Percentiles rank a stretch among this genome's conserved stretches.
phyloP scores from a whole-genome alignment of 2,329 filamentous ascomycete genomes.

The Alternaria consortialis region DNA sequence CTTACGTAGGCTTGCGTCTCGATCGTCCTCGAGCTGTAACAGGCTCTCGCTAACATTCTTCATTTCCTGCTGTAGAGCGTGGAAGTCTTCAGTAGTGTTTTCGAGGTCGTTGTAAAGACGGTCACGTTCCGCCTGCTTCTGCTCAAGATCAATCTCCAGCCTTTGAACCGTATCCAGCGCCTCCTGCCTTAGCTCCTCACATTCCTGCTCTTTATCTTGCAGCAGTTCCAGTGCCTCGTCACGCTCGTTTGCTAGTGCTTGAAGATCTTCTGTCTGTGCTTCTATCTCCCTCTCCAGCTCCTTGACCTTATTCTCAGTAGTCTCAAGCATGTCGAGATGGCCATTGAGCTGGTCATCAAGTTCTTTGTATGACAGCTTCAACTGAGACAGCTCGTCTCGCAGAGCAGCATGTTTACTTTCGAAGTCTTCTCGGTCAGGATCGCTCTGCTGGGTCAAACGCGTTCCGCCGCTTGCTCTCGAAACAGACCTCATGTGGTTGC shows the following conservation, averaged over 20 bases:
- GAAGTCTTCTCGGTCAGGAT: constrained; percentile 76
- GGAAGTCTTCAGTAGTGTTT: constrained; percentile 84
- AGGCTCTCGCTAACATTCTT: constrained; percentile 87
- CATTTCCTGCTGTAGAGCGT: constrained; percentile 93
- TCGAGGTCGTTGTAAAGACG: constrained; percentile 75
- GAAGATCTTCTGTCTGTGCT: constrained; percentile 79
- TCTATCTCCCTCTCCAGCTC: constrained; percentile 84
- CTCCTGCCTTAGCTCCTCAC: constrained; percentile 63
- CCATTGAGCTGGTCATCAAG: constrained; percentile 83
- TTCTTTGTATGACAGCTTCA: constrained; percentile 90
- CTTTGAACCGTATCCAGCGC: constrained; percentile 67
- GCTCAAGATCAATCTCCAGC: constrained; percentile 72
- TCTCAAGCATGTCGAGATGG: constrained; percentile 81
- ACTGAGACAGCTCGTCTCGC: constrained; percentile 84
- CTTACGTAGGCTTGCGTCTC: constrained; percentile 77
- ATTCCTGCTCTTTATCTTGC: constrained; percentile 66
- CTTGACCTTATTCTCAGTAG: constrained; percentile 64
- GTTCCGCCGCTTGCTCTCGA: constrained; percentile 71
- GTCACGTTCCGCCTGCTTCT: constrained; percentile 74
- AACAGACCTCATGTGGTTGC: constrained; percentile 76
- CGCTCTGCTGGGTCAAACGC: constrained; percentile 70
- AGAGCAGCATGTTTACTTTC: constrained; percentile 85
- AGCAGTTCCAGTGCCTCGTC: constrained; percentile 84
- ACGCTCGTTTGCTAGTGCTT: constrained; percentile 80
- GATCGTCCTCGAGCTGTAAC: constrained; percentile 87